A percentile compares a stretch with the other conserved stretches of the same genome.
These are phyloP conservation scores for Flueggea neowawraea DNA, from an alignment of 441 rosid species.

Conservation along the genomic window DNA sequence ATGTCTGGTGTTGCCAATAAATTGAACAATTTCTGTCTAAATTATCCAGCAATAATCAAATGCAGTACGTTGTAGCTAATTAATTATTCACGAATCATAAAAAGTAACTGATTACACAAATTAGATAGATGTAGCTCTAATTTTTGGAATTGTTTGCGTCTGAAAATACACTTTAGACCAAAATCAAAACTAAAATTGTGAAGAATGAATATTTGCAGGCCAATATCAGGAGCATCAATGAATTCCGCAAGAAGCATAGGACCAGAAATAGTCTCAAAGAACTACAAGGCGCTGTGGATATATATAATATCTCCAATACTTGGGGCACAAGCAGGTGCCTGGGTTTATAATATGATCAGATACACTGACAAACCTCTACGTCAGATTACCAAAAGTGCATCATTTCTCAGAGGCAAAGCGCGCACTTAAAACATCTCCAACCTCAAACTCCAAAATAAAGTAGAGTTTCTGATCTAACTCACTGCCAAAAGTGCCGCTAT, in stretches of 20 bases:
- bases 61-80: no score
- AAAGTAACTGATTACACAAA: no score
- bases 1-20: slow-evolving; percentile 63
- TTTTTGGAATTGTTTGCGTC: no score
- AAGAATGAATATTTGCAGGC: slow-evolving; percentile 28
- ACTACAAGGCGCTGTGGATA: slow-evolving; percentile 65
- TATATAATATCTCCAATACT: slow-evolving; percentile 50
- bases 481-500: no score
- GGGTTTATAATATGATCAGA: slow-evolving; percentile 66
- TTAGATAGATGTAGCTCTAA: no score
- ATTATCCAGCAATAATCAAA: background rate
- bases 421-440: background rate
- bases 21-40: background rate
- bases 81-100: no score
- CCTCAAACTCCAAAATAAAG: no score
- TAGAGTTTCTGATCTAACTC: no score
- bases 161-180: no score
- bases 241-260: slow-evolving; percentile 91
- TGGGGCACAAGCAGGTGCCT: slow-evolving; percentile 76
- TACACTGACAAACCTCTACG: slow-evolving; percentile 75
- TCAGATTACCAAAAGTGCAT: slow-evolving; percentile 65
- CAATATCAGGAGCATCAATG: slow-evolving; percentile 90
- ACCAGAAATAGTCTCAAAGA: slow-evolving; percentile 56
- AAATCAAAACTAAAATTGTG: no score
- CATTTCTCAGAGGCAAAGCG: slow-evolving; percentile 41